These are phyloP conservation scores for Daldinia sp. DNA, from an alignment of 2,329 filamentous ascomycete genomes.

Conservation along the genomic window DNA sequence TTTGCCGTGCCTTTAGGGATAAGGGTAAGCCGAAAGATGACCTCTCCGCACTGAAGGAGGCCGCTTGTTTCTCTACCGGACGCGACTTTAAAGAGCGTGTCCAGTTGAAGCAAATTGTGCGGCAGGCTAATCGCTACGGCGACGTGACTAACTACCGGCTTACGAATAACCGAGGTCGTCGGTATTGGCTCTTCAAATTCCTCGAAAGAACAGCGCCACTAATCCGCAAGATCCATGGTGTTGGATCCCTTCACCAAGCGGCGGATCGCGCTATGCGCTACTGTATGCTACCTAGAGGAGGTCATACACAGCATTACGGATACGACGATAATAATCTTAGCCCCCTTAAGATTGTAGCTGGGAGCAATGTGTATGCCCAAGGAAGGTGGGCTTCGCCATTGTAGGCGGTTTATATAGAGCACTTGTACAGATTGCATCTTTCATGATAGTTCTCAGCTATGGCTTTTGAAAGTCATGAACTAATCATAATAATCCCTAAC, in stretches of 20 bases:
- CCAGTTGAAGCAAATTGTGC: background rate
- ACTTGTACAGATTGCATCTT: too few species aligned
- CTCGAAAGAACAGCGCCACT: background rate
- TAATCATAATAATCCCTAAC: too few species aligned
- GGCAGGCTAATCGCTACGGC: background rate
- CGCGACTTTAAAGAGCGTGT: background rate
- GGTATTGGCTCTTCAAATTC: background rate
- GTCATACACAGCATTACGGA: too few species aligned
- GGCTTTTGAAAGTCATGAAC: too few species aligned
- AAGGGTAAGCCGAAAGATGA: background rate
- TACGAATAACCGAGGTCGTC: background rate
- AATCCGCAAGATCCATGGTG: too few species aligned
- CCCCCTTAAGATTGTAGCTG: too few species aligned
- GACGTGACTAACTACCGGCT: constrained; percentile 2
- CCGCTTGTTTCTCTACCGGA: background rate
- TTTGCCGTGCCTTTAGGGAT: background rate
- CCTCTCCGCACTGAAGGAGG: background rate
- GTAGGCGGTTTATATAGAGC: too few species aligned
- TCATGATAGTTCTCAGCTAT: too few species aligned
- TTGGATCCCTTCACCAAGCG: background rate
- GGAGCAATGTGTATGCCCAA: too few species aligned
- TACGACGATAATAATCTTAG: too few species aligned
- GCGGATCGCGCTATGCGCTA: background rate
- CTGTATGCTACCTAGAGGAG: background rate
- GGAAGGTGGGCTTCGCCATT: too few species aligned